These are phyloP conservation scores for Aspergillus clavatus DNA, from an alignment of 2,329 filamentous ascomycete species.

Conservation along the genomic window DNA sequence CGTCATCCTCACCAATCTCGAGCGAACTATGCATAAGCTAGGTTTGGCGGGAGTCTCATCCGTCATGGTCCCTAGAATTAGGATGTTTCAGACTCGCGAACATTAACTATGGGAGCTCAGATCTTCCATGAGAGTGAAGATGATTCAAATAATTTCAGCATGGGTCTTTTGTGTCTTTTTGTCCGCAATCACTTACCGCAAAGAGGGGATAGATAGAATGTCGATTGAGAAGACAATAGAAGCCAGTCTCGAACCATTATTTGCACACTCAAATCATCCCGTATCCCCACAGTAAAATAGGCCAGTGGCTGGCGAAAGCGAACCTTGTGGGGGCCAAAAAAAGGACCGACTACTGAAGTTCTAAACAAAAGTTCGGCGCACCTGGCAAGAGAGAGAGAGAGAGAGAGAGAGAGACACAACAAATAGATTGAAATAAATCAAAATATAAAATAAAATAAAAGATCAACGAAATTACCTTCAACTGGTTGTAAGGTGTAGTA, in stretches of 20 bases:
- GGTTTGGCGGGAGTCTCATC: too few relatives aligned
- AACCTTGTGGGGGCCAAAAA: conserved; percentile 15
- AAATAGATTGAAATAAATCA: too few relatives aligned
- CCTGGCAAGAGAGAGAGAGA: not conserved
- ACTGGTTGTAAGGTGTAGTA: too few relatives aligned
- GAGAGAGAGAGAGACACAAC: too few relatives aligned
- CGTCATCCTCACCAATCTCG: not conserved
- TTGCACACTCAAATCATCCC: not conserved
- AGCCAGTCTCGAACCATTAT: not conserved
- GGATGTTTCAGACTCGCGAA: too few relatives aligned
- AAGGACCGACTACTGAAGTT: not conserved
- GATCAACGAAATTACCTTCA: not conserved
- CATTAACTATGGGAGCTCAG: too few relatives aligned
- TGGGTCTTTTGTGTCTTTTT: too few relatives aligned
- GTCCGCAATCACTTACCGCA: too few relatives aligned
- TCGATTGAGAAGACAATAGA: not conserved
- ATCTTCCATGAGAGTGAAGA: too few relatives aligned
- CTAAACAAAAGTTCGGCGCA: conserved; percentile 1
- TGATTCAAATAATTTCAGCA: too few relatives aligned
- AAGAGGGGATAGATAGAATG: not conserved
- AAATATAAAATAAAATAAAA: not conserved
- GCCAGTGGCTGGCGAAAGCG: conserved; percentile 12
- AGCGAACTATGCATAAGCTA: not conserved
- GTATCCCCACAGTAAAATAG: not conserved
- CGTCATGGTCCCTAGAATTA: too few relatives aligned